Conservation (phyloP, 192 early-diverging fungal genomes). For the Helicostylum pulchrum region DNA sequence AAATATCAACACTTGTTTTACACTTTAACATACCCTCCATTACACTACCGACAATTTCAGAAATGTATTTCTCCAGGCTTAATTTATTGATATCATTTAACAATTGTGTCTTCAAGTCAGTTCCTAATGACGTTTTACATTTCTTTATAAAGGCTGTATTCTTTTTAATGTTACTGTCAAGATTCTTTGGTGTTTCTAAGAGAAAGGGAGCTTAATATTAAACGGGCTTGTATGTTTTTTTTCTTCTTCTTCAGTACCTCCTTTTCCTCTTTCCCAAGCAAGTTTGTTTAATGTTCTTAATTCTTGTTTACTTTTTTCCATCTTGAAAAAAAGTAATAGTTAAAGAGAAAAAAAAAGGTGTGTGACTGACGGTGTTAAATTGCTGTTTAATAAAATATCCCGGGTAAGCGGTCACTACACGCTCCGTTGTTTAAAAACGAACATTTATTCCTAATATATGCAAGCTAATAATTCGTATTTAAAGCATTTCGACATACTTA, state of each 20-base stretch:
- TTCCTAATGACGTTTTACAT: constrained; percentile 70
- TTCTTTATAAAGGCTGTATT: constrained; percentile 96
- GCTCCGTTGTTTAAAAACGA: no score
- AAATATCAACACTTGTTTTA: constrained; percentile 69
- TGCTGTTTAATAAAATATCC: no score
- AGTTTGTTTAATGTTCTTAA: constrained; percentile 3
- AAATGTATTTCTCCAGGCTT: constrained; percentile 95
- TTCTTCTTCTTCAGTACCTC: constrained; percentile 1
- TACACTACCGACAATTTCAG: constrained; percentile 84
- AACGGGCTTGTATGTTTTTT: neutral
- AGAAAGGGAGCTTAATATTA: neutral
- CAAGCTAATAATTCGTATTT: no score
- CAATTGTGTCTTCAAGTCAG: constrained; percentile 63
- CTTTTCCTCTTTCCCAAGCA: constrained; percentile 21
- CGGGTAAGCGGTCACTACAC: no score
- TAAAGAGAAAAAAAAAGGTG: no score
- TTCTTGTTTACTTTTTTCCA: no score
- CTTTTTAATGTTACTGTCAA: constrained; percentile 97
- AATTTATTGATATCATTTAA: constrained; percentile 78
- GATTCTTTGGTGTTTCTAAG: constrained; percentile 39
- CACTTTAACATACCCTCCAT: constrained; percentile 72
- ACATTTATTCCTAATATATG: no score
- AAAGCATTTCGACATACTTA: no score
- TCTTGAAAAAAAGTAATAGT: no score
- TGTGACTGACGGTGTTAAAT: no score